Evolutionary conservation across 305 asterid genomes (phyloP).

Genomic region (Vinca major): DNA sequence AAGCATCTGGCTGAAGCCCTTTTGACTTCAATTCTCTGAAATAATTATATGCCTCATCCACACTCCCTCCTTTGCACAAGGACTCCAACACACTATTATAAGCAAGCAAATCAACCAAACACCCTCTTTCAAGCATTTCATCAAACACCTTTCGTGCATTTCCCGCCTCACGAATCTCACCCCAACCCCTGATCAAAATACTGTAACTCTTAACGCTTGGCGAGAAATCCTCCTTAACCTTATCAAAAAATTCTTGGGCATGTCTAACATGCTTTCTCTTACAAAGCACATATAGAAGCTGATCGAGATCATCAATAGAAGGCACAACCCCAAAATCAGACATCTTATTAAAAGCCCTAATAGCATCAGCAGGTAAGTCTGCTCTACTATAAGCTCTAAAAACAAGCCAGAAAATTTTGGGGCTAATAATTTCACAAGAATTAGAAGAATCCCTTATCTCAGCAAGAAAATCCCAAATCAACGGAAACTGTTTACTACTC

Average conservation of each 20-base stretch:
- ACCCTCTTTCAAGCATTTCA: slow-evolving; percentile 67
- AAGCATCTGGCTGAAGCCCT: slow-evolving; percentile 72
- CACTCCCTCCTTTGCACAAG: slow-evolving; percentile 63
- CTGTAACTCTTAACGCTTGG: slow-evolving; percentile 60
- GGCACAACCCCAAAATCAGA: slow-evolving; percentile 68
- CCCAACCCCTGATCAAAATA: slow-evolving; percentile 83
- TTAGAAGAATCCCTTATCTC: slow-evolving; percentile 35
- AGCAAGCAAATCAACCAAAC: slow-evolving; percentile 57
- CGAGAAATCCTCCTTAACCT: slow-evolving; percentile 33
- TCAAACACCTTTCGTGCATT: slow-evolving; percentile 54
- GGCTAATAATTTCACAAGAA: slow-evolving; percentile 33
- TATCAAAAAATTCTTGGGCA: slow-evolving; percentile 70
- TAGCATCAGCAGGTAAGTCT: slow-evolving; percentile 73
- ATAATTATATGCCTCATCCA: slow-evolving; percentile 54
- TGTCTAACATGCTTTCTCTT: slow-evolving; percentile 55
- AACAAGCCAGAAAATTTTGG: slow-evolving; percentile 53
- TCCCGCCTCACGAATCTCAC: slow-evolving; percentile 44
- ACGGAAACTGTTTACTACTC: slow-evolving; percentile 71
- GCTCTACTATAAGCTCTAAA: slow-evolving; percentile 70
- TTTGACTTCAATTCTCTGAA: slow-evolving; percentile 43
- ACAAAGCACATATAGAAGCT: slow-evolving; percentile 52
- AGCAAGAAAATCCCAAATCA: slow-evolving; percentile 71
- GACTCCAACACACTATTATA: slow-evolving; percentile 63
- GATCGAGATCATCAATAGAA: slow-evolving; percentile 55
- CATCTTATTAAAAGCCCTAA: slow-evolving; percentile 78